These are phyloP conservation scores for Arctostaphylos glauca DNA, from an alignment of 148 eudicot genomes.

Conservation along the genomic window DNA sequence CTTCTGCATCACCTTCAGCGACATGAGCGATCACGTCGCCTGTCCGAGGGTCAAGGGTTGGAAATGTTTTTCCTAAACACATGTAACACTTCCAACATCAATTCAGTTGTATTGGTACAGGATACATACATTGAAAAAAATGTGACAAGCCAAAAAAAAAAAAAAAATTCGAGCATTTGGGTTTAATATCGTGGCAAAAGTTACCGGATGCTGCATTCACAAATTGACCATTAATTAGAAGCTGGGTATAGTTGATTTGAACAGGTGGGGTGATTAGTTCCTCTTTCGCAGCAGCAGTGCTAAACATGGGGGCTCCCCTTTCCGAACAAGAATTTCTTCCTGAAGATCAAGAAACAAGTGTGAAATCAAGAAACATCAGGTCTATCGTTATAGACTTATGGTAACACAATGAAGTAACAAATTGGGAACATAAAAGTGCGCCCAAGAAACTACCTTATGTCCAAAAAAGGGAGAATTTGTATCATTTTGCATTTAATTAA, in stretches of 20 bases:
- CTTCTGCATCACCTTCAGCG: constrained; percentile 82
- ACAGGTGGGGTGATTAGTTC: constrained; percentile 70
- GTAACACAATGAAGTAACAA: neutral
- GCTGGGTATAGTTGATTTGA: constrained; percentile 66
- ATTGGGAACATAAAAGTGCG: neutral
- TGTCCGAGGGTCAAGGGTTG: constrained; percentile 80
- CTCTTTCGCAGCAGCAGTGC: constrained; percentile 70
- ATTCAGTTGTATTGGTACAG: neutral
- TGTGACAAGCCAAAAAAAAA: neutral
- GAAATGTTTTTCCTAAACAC: constrained; percentile 81
- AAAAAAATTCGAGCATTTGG: neutral
- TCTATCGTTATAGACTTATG: neutral
- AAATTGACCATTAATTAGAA: constrained; percentile 87
- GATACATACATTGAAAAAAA: neutral
- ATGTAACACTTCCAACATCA: constrained; percentile 7
- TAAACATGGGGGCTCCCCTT: constrained; percentile 39
- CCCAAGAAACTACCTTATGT: neutral
- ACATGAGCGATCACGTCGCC: constrained; percentile 81
- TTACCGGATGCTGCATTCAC: constrained; percentile 94
- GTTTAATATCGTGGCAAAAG: neutral
- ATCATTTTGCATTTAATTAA: neutral
- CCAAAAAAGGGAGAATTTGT: neutral
- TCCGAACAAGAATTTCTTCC: constrained; percentile 43
- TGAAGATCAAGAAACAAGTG: constrained; percentile 23
- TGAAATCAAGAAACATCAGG: neutral